A percentile compares a stretch with the other conserved stretches of the same genome.
Evolutionary conservation across 805 yeast genomes (phyloP).

Genomic region (Clavispora fructus): DNA sequence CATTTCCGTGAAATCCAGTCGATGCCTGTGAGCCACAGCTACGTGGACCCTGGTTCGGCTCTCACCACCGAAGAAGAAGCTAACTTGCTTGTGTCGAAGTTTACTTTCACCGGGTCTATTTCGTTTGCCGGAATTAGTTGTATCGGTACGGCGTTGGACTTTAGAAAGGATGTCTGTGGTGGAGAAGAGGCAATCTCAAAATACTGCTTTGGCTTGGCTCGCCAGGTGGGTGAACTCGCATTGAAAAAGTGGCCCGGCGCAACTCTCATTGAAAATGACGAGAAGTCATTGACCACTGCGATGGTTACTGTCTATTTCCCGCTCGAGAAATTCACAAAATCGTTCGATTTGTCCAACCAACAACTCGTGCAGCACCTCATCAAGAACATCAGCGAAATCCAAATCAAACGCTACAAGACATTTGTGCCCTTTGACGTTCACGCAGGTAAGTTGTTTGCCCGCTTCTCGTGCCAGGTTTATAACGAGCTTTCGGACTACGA

Average conservation of each 20-base stretch:
- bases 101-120: slow-evolving; percentile 47
- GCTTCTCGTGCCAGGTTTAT: slow-evolving; percentile 60
- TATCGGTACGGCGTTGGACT: slow-evolving; percentile 47
- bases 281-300: slow-evolving; percentile 31
- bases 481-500: slow-evolving; percentile 52
- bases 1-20: slow-evolving; percentile 50
- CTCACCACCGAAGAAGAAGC: slow-evolving; percentile 17
- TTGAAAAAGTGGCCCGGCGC: slow-evolving; percentile 36
- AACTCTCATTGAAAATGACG: slow-evolving; percentile 28
- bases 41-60: slow-evolving; percentile 27
- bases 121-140: slow-evolving; percentile 39
- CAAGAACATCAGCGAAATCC: background rate
- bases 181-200: slow-evolving; percentile 50
- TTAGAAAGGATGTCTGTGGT: slow-evolving; percentile 51
- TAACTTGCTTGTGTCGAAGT: slow-evolving; percentile 38
- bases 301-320: slow-evolving; percentile 44
- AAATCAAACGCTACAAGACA: slow-evolving; percentile 26
- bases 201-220: slow-evolving; percentile 45
- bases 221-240: slow-evolving; percentile 36
- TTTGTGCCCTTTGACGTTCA: slow-evolving; percentile 44
- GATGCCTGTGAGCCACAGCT: slow-evolving; percentile 52
- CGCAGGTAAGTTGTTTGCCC: slow-evolving; percentile 22
- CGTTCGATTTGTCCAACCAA: slow-evolving; percentile 2
- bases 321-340: slow-evolving; percentile 8
- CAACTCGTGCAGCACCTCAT: slow-evolving; percentile 2